phyloP scores from a whole-genome alignment of 805 yeast species.

The Nakazawaea sp. region DNA sequence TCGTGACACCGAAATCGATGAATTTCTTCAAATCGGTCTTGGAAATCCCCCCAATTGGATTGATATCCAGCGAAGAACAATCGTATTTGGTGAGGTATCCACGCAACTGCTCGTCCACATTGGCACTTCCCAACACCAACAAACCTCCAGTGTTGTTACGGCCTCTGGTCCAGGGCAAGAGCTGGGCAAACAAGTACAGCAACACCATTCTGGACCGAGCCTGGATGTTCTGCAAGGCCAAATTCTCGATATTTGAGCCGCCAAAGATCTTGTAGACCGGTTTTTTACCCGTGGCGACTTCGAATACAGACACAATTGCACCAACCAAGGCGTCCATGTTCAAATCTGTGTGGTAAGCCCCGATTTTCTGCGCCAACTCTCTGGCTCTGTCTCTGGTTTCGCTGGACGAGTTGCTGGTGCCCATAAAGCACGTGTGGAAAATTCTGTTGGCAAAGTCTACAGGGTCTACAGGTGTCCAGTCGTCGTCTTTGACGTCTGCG shows the following conservation, averaged over 20 bases:
- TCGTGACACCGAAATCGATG: conserved; percentile 67
- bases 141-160: conserved; percentile 65
- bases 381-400: conserved; percentile 85
- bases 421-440: conserved; percentile 93
- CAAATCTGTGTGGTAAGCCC: conserved; percentile 85
- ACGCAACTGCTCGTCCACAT: conserved; percentile 93
- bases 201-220: conserved; percentile 94
- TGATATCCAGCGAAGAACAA: conserved; percentile 94
- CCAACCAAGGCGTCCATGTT: conserved; percentile 84
- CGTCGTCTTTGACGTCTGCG: conserved; percentile 42
- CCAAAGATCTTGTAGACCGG: conserved; percentile 93
- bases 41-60: conserved; percentile 98
- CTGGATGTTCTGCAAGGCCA: conserved; percentile 94
- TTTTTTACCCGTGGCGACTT: conserved; percentile 81
- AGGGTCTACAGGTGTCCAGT: conserved; percentile 68
- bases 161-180: conserved; percentile 91
- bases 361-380: conserved; percentile 65
- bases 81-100: conserved; percentile 97
- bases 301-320: conserved; percentile 70
- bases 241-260: conserved; percentile 83
- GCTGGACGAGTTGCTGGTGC: conserved; percentile 83
- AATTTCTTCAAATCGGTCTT: conserved; percentile 87
- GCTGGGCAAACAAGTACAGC: conserved; percentile 87
- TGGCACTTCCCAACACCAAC: conserved; percentile 90
- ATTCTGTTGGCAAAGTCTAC: conserved; percentile 68